Evolutionary conservation across 352 stramenopile genomes (phyloP), one percentile per base, ranked within the genome.

Genomic region (Pythium sukuiense): DNA sequence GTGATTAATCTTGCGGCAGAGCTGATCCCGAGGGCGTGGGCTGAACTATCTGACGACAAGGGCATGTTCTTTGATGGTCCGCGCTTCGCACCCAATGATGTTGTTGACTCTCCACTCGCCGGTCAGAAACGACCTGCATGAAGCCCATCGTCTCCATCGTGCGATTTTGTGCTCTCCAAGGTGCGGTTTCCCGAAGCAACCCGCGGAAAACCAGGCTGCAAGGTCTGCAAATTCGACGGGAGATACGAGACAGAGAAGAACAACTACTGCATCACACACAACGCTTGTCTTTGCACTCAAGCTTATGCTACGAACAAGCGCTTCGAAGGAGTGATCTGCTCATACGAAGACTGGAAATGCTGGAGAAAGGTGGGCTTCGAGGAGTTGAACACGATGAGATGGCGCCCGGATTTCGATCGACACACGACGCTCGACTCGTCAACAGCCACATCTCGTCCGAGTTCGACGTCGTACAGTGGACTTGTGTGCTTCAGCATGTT

Each of bases 1-100:
- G 65, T 74, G 18, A 49, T 65, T 14, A 59, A 76, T 13, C 39
- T 79, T 3, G 43, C 55, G 0, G 2, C 30, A 1, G 69, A 76
- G 59, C 12, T 79, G 3, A 30, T 79, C 6, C 63, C 53, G 0
- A 56, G 67, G 0, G 70, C 71, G 65, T 78, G 63, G 61, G 55
- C 54, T 41, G 60, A 78, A 27, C 52, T 12, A 18, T 39, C 9
- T 29, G 61, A 61, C 55, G 43, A 61, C 29, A 39, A 67, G 49
- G 37, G 37, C 18, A 56, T 61, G 53, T 27, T 61, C 16, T 67
- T 56, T 50, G 61, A 39, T 4, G 52, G 48, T 14, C 29, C n/a
- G n/a, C n/a, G n/a, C n/a, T n/a, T n/a, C n/a, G n/a, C n/a, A n/a
- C n/a, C n/a, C n/a, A n/a, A n/a, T n/a, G n/a, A n/a, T n/a, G n/a